A percentile compares a stretch with the other conserved stretches of the same genome.
These are phyloP conservation scores for Dujonia santamariae DNA, from an alignment of 1,139 yeast genomes.

Conservation along the genomic window DNA sequence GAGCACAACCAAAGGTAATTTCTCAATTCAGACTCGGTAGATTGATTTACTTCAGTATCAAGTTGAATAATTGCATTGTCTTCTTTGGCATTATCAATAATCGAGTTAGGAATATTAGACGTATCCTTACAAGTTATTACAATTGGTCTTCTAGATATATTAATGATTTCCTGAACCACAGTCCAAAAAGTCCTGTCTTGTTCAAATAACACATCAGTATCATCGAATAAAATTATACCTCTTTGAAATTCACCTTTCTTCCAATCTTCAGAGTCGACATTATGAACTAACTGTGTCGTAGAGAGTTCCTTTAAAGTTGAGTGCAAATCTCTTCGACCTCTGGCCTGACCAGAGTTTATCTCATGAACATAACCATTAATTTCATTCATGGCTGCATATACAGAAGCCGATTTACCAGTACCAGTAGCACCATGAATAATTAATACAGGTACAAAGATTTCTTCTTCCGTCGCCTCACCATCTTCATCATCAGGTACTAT, in stretches of 20 bases:
- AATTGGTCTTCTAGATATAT: slow-evolving; percentile 74
- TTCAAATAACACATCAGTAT: slow-evolving; percentile 78
- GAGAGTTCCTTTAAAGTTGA: slow-evolving; percentile 72
- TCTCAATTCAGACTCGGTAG: slow-evolving; percentile 18
- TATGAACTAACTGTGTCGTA: slow-evolving; percentile 77
- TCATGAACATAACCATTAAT: slow-evolving; percentile 77
- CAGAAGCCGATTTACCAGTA: slow-evolving; percentile 73
- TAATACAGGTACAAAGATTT: slow-evolving; percentile 55
- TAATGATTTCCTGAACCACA: slow-evolving; percentile 60
- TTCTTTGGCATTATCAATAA: slow-evolving; percentile 44
- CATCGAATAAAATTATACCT: slow-evolving; percentile 78
- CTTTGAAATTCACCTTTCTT: slow-evolving; percentile 42
- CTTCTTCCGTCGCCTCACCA: slow-evolving; percentile 26
- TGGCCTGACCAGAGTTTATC: slow-evolving; percentile 66
- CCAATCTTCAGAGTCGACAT: slow-evolving; percentile 13
- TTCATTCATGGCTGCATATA: slow-evolving; percentile 66
- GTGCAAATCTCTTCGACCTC: slow-evolving; percentile 71
- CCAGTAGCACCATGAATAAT: slow-evolving; percentile 74
- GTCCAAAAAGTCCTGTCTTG: slow-evolving; percentile 82
- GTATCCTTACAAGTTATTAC: slow-evolving; percentile 69
- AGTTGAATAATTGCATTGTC: slow-evolving; percentile 36
- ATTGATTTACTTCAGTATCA: slow-evolving; percentile 14
- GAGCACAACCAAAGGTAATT: slow-evolving; percentile 43
- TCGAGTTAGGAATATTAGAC: slow-evolving; percentile 49
- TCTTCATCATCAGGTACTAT: slow-evolving; percentile 25